Evolutionary conservation across 106 monocot genomes (phyloP).

Genomic region (Dendrobium huoshanense): DNA sequence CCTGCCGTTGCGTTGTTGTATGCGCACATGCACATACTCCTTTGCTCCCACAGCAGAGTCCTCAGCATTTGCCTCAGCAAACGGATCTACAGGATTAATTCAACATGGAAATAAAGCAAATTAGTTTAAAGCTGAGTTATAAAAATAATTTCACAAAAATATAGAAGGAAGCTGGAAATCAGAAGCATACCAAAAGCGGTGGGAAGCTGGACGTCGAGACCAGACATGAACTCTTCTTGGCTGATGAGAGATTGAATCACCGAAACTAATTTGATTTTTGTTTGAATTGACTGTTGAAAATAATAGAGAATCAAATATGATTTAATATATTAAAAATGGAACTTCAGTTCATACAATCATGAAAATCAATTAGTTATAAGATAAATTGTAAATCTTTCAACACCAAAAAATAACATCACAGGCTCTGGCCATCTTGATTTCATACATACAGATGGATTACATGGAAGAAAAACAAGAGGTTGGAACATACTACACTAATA

Average conservation of each 20-base stretch:
- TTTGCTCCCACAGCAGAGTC: constrained; percentile 76
- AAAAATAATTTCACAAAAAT: background rate
- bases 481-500: background rate
- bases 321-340: background rate
- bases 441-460: background rate
- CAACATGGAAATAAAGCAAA: background rate
- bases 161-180: background rate
- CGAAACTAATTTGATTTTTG: background rate
- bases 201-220: constrained; percentile 65
- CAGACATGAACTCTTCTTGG: constrained; percentile 88
- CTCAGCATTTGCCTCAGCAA: constrained; percentile 87
- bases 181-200: constrained; percentile 54
- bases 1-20: constrained; percentile 83
- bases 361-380: no score
- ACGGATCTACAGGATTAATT: constrained; percentile 52
- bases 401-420: background rate
- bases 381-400: background rate
- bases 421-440: background rate
- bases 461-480: background rate
- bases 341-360: no score
- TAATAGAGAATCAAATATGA: background rate
- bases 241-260: constrained; percentile 5
- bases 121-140: background rate
- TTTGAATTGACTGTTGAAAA: background rate
- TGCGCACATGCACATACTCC: constrained; percentile 88